Evolutionary conservation across 306 rosid species (phyloP).

Genomic region (Boehmeria nivea): DNA sequence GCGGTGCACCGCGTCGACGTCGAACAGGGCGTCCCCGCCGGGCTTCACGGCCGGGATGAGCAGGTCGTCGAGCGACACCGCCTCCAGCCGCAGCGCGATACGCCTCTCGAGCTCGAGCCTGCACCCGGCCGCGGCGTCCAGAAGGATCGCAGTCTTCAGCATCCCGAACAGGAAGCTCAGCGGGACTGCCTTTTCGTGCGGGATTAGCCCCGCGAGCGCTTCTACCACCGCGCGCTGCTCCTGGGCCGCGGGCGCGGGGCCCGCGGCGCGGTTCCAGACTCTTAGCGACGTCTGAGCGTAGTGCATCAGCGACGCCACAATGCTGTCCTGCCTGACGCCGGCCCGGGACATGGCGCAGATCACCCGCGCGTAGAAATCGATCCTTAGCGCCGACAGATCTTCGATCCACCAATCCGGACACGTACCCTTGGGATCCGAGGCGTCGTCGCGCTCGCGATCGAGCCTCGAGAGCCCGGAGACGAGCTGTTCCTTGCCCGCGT

Average conservation of each 20-base stretch:
- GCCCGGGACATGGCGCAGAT: conserved; percentile 53
- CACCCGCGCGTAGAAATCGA: conserved; percentile 63
- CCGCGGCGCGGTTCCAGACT: conserved; percentile 44
- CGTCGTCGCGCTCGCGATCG: conserved; percentile 42
- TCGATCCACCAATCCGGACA: conserved; percentile 77
- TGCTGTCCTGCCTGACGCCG: conserved; percentile 64
- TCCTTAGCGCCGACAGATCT: conserved; percentile 52
- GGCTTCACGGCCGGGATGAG: conserved; percentile 61
- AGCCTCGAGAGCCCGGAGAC: conserved; percentile 52
- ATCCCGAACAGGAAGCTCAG: conserved; percentile 69
- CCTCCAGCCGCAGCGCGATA: conserved; percentile 58
- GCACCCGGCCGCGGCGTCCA: conserved; percentile 54
- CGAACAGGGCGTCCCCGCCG: conserved; percentile 59
- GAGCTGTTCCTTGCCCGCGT: conserved; percentile 75
- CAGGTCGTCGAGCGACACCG: conserved; percentile 67
- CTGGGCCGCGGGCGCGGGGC: conserved; percentile 35
- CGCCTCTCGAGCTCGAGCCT: conserved; percentile 83
- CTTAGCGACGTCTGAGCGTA: conserved; percentile 78
- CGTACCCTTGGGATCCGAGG: conserved; percentile 49
- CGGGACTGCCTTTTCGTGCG: conserved; percentile 58
- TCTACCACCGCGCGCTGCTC: conserved; percentile 58
- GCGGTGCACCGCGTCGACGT: conserved; percentile 76
- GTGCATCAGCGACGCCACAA: conserved; percentile 66
- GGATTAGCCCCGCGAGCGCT: conserved; percentile 61
- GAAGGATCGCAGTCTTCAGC: conserved; percentile 70